Conservation (phyloP, 2,329 filamentous ascomycete genomes). For the Ascochyta viciae-villosae region DNA sequence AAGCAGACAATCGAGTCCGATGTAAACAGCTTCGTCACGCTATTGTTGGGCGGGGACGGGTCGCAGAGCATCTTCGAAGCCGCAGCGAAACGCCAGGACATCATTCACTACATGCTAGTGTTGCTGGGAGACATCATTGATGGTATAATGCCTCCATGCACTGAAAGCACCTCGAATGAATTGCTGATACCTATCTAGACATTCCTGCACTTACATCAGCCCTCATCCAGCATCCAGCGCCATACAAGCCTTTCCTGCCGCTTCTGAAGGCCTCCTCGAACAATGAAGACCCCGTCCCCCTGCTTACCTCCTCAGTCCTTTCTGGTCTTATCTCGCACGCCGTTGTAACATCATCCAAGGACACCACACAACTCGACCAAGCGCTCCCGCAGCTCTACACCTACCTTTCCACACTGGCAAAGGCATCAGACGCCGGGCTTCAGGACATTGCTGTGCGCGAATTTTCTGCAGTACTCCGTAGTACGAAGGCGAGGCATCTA, state of each 20-base stretch:
- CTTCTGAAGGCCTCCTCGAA: conserved; percentile 84
- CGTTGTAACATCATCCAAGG: conserved; percentile 66
- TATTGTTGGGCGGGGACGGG: conserved; percentile 75
- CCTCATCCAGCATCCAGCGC: conserved; percentile 73
- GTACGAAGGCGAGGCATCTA: conserved; percentile 73
- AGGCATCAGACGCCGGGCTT: conserved; percentile 84
- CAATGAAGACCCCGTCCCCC: conserved; percentile 84
- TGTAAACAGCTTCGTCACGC: conserved; percentile 76
- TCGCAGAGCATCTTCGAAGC: conserved; percentile 79
- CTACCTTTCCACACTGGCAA: conserved; percentile 84
- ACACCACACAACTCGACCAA: conserved; percentile 68
- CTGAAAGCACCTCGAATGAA: not conserved
- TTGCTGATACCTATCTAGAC: conserved; percentile 60
- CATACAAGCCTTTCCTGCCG: conserved; percentile 80
- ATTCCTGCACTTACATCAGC: conserved; percentile 79
- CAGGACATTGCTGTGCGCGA: conserved; percentile 96
- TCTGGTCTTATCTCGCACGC: conserved; percentile 76
- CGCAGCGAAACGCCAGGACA: conserved; percentile 83
- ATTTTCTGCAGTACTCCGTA: conserved; percentile 84
- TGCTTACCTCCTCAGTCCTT: conserved; percentile 88
- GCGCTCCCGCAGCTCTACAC: conserved; percentile 83
- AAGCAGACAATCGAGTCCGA: conserved; percentile 82
- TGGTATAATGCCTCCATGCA: conserved; percentile 59
- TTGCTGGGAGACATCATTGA: conserved; percentile 86
- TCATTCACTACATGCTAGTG: conserved; percentile 94